phyloP scores from a whole-genome alignment of 192 early-diverging fungal genomes.

The Thoreauomyces humboldtii region DNA sequence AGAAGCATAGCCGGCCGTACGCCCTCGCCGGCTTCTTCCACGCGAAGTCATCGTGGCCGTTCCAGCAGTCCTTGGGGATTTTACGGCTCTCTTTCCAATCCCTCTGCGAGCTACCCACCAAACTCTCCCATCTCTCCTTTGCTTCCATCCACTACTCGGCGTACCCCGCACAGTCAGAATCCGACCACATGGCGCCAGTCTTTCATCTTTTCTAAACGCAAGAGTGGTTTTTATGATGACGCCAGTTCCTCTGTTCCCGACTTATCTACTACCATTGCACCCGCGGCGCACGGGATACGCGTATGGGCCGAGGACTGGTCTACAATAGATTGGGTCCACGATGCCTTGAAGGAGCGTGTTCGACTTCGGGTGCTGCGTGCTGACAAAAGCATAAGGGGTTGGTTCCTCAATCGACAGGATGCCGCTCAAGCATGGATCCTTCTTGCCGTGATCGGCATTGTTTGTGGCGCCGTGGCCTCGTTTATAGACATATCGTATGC shows the following conservation, averaged over 20 bases:
- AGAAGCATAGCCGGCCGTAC: too few species aligned
- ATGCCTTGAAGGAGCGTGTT: constrained; percentile 58
- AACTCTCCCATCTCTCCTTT: too few species aligned
- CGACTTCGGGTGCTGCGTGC: constrained; percentile 21
- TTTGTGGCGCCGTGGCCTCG: constrained; percentile 38
- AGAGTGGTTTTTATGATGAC: constrained; percentile 19
- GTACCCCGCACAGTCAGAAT: too few species aligned
- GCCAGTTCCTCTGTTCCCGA: not conserved
- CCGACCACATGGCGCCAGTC: constrained; percentile 22
- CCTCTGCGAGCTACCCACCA: too few species aligned
- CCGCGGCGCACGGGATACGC: constrained; percentile 21
- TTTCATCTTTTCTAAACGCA: constrained; percentile 22
- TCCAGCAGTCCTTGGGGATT: too few species aligned
- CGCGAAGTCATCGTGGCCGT: too few species aligned
- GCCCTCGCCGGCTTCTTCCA: too few species aligned
- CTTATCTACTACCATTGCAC: not conserved
- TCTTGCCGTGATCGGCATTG: constrained; percentile 35
- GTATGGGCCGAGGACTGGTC: constrained; percentile 36
- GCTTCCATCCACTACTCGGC: too few species aligned
- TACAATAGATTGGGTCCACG: constrained; percentile 77
- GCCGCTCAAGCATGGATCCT: constrained; percentile 43
- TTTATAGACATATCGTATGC: constrained; percentile 44
- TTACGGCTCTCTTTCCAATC: too few species aligned
- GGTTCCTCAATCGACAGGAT: constrained; percentile 4
- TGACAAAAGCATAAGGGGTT: constrained; percentile 19